Percentiles rank a stretch among this genome's conserved stretches.
Evolutionary conservation across 352 stramenopile species (phyloP).

Genomic region (Phytopythium boreale): DNA sequence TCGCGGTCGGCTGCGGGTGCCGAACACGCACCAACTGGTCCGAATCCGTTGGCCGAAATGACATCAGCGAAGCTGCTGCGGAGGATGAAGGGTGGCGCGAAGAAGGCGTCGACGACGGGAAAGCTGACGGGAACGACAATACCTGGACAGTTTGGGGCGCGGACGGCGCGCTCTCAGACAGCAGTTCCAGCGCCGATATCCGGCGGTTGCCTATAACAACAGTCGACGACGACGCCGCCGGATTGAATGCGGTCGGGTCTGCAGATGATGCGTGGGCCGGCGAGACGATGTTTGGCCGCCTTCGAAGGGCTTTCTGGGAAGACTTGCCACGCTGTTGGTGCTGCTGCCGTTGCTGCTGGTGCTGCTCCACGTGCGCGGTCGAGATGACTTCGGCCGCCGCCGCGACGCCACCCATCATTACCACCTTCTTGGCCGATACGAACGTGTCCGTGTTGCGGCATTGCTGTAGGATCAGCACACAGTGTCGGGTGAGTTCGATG

Average conservation of each 20-base stretch:
- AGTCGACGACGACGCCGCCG: not conserved
- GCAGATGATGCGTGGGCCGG: not conserved
- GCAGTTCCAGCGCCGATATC: constrained; percentile 39
- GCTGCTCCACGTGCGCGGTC: not conserved
- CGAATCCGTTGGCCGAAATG: not conserved
- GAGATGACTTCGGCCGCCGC: not conserved
- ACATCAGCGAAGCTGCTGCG: not conserved
- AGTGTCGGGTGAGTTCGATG: not conserved
- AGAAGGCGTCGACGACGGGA: not conserved
- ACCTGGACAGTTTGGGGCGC: constrained; percentile 6
- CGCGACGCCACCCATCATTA: constrained; percentile 38
- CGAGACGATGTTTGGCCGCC: not conserved
- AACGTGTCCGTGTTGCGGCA: constrained; percentile 72
- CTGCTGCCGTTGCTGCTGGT: not conserved
- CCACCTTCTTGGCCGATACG: constrained; percentile 67
- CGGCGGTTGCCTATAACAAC: not conserved
- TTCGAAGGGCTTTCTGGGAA: not conserved
- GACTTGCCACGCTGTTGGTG: not conserved
- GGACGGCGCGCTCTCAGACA: constrained; percentile 54
- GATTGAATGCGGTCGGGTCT: not conserved
- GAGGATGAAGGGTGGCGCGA: not conserved
- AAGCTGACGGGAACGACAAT: not conserved
- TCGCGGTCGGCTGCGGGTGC: constrained; percentile 1
- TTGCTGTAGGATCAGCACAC: constrained; percentile 14
- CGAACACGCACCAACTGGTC: not conserved